Evolutionary conservation across 2,329 filamentous ascomycete species (phyloP).

Genomic region (Aspergillus sp.): DNA sequence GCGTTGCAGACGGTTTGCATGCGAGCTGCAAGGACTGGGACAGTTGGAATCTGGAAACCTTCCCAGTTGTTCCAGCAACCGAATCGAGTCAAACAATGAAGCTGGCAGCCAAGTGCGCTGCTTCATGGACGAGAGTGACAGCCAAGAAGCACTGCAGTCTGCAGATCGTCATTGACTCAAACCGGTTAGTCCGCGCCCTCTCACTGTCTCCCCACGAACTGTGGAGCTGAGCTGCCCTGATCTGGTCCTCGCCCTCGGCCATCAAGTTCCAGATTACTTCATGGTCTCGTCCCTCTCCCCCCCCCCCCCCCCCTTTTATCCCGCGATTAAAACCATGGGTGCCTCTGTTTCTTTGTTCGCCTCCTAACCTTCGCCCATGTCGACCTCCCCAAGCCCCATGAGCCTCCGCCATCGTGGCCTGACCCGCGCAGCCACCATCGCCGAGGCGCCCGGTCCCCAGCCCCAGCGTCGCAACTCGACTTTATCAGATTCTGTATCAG

Average conservation of each 20-base stretch:
- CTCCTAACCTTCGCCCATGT: background rate
- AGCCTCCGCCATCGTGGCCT: slow-evolving; percentile 38
- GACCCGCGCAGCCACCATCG: slow-evolving; percentile 37
- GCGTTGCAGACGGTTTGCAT: background rate
- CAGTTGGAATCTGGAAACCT: background rate
- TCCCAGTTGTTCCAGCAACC: background rate
- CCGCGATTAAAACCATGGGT: background rate
- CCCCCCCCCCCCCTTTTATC: background rate
- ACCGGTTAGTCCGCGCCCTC: too few relatives aligned
- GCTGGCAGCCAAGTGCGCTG: too few relatives aligned
- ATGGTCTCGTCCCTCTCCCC: background rate
- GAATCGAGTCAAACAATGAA: background rate
- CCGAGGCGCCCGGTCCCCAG: slow-evolving; percentile 29
- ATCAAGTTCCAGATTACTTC: background rate
- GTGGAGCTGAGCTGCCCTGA: background rate
- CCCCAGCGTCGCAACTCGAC: slow-evolving; percentile 70
- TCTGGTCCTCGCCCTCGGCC: background rate
- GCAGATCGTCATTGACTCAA: background rate
- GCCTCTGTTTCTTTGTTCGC: background rate
- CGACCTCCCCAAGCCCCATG: slow-evolving; percentile 13
- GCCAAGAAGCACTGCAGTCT: too few relatives aligned
- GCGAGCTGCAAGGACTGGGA: background rate
- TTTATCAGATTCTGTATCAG: slow-evolving; percentile 72
- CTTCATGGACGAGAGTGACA: too few relatives aligned
- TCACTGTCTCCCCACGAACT: background rate